phyloP scores from a whole-genome alignment of 768 basidiomycete genomes.

The Asterophora lycoperdoides region DNA sequence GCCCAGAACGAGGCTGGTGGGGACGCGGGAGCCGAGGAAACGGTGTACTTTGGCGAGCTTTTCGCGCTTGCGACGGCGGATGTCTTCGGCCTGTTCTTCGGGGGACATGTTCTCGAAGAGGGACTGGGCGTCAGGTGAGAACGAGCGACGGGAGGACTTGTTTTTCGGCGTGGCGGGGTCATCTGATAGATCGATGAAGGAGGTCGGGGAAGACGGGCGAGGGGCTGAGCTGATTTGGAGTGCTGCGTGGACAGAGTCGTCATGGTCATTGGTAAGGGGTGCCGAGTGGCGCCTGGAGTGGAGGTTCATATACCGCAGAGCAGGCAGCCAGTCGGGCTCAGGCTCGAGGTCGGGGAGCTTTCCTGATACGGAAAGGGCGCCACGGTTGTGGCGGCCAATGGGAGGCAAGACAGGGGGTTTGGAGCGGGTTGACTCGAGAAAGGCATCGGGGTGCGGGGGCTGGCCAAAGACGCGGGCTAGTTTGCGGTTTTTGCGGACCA shows the following conservation, averaged over 20 bases:
- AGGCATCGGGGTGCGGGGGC: conserved; percentile 46
- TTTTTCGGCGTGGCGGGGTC: conserved; percentile 33
- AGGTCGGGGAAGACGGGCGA: conserved; percentile 32
- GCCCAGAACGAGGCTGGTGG: conserved; percentile 62
- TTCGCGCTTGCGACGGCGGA: conserved; percentile 66
- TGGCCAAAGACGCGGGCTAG: conserved; percentile 78
- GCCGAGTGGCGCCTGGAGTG: conserved; percentile 49
- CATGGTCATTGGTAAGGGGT: conserved; percentile 34
- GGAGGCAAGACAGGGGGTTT: conserved; percentile 14
- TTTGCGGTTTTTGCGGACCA: conserved; percentile 71
- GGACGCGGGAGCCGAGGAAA: conserved; percentile 80
- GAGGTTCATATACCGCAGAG: conserved; percentile 17
- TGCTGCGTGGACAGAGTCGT: conserved; percentile 17
- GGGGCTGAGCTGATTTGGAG: conserved; percentile 17
- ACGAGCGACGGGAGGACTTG: conserved; percentile 23
- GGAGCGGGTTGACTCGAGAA: conserved; percentile 17
- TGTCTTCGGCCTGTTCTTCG: conserved; percentile 55
- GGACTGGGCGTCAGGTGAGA: conserved; percentile 41
- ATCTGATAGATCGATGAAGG: conserved; percentile 69
- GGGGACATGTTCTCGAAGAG: conserved; percentile 45
- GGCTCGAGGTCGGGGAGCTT: conserved; percentile 12
- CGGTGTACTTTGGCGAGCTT: conserved; percentile 80
- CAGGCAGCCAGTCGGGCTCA: conserved; percentile 30
- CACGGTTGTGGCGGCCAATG: conserved; percentile 5
- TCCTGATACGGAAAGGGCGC: too few relatives aligned